Percentiles rank a stretch among this genome's conserved stretches.
Conservation (phyloP, 2,329 filamentous ascomycete species). For the Thelonectria olida region DNA sequence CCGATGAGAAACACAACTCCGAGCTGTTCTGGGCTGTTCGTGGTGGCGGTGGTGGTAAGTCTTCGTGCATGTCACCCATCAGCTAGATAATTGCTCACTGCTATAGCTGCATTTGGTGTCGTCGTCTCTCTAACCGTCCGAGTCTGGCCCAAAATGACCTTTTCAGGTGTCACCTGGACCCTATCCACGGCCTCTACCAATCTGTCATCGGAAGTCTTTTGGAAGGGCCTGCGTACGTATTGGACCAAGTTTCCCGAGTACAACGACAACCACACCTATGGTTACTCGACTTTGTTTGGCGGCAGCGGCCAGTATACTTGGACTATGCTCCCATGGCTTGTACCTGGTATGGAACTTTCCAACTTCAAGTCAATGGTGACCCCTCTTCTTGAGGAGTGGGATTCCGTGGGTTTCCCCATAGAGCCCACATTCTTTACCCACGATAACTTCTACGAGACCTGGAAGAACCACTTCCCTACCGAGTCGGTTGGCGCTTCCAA, state of each 20-base stretch:
- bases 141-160: constrained; percentile 50
- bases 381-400: constrained; percentile 43
- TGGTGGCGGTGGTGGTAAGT: constrained; percentile 66
- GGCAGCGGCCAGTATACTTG: constrained; percentile 37
- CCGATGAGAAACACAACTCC: constrained; percentile 55
- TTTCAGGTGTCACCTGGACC: constrained; percentile 53
- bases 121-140: constrained; percentile 64
- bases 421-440: constrained; percentile 45
- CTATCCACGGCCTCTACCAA: constrained; percentile 48
- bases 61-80: background rate
- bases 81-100: background rate
- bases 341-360: constrained; percentile 44
- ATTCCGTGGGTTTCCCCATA: constrained; percentile 39
- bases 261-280: constrained; percentile 41
- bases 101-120: constrained; percentile 55
- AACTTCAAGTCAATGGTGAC: constrained; percentile 45
- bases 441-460: constrained; percentile 49
- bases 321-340: constrained; percentile 47
- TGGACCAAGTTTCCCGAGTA: constrained; percentile 45
- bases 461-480: constrained; percentile 51
- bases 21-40: constrained; percentile 72
- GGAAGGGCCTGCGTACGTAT: constrained; percentile 44
- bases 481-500: constrained; percentile 32
- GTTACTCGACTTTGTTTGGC: constrained; percentile 36
- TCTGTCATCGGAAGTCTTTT: constrained; percentile 44